These are phyloP conservation scores for Pleomassaria siparia DNA, from an alignment of 2,329 filamentous ascomycete genomes.

Conservation along the genomic window DNA sequence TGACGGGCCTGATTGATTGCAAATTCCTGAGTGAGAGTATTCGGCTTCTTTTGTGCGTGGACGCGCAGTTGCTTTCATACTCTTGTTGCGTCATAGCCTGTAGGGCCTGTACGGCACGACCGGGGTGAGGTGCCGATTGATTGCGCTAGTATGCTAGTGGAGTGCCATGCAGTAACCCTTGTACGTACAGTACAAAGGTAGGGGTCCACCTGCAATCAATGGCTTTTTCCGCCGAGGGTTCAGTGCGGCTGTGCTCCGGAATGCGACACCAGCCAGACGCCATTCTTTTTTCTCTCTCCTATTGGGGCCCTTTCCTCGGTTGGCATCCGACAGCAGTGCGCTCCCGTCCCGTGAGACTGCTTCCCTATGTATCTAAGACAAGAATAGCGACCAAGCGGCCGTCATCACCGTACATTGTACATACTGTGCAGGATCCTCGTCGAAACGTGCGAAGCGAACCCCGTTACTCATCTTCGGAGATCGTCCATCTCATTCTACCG, in stretches of 20 bases:
- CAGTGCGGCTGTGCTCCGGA: not conserved
- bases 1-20: slow-evolving; percentile 28
- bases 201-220: not conserved
- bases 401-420: slow-evolving; percentile 1
- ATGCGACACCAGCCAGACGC: too few species aligned
- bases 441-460: slow-evolving; percentile 10
- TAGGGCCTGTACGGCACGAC: slow-evolving; percentile 1
- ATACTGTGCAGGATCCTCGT: slow-evolving; percentile 3
- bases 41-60: slow-evolving; percentile 21
- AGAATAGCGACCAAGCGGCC: slow-evolving; percentile 13
- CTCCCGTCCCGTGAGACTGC: slow-evolving; percentile 7
- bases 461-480: slow-evolving; percentile 7
- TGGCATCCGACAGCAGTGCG: not conserved
- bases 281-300: not conserved
- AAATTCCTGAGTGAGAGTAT: slow-evolving; percentile 39
- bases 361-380: slow-evolving; percentile 6
- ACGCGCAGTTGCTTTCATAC: slow-evolving; percentile 29
- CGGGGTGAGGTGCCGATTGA: slow-evolving; percentile 7
- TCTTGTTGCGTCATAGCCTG: slow-evolving; percentile 9
- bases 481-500: not conserved
- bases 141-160: slow-evolving; percentile 3
- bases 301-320: not conserved
- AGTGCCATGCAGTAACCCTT: too few species aligned
- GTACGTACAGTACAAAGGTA: too few species aligned
- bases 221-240: slow-evolving; percentile 5